A percentile compares a stretch with the other conserved stretches of the same genome.
Conservation (phyloP, 2,329 filamentous ascomycete species). For the Microsporum audouinii region DNA sequence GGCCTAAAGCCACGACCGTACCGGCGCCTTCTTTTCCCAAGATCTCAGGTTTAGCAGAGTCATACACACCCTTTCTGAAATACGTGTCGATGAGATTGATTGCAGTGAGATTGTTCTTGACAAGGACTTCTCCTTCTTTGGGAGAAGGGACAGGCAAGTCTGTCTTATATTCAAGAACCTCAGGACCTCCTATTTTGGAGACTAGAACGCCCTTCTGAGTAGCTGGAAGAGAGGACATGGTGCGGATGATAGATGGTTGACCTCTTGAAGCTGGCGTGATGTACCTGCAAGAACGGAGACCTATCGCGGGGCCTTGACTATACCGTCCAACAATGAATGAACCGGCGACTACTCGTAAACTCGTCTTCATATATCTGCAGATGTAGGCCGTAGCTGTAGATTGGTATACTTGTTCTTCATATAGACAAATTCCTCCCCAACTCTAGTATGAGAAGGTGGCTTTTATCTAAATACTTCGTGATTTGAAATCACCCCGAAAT, state of each 20-base stretch:
- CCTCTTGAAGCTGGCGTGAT: not conserved
- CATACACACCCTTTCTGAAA: constrained; percentile 76
- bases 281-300: not conserved
- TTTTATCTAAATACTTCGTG: too few species aligned
- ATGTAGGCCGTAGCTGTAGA: too few species aligned
- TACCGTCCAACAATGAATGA: not conserved
- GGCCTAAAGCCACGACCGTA: constrained; percentile 51
- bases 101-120: constrained; percentile 69
- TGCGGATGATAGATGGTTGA: not conserved
- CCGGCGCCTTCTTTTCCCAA: constrained; percentile 73
- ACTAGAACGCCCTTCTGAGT: constrained; percentile 65
- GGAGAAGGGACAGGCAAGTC: constrained; percentile 59
- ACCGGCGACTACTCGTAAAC: not conserved
- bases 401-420: too few species aligned
- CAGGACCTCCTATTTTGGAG: constrained; percentile 58
- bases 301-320: not conserved
- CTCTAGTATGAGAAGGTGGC: too few species aligned
- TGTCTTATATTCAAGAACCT: constrained; percentile 59
- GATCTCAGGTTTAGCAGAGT: constrained; percentile 57
- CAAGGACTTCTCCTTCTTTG: constrained; percentile 59
- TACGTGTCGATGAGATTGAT: constrained; percentile 90
- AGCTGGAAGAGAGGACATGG: constrained; percentile 40
- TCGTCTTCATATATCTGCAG: not conserved
- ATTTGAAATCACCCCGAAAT: too few species aligned
- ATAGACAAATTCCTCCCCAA: too few species aligned